Evolutionary conservation across 164 flowering plant species (phyloP), one percentile per base, ranked within the genome.

Genomic region (Berberis thunbergii): DNA sequence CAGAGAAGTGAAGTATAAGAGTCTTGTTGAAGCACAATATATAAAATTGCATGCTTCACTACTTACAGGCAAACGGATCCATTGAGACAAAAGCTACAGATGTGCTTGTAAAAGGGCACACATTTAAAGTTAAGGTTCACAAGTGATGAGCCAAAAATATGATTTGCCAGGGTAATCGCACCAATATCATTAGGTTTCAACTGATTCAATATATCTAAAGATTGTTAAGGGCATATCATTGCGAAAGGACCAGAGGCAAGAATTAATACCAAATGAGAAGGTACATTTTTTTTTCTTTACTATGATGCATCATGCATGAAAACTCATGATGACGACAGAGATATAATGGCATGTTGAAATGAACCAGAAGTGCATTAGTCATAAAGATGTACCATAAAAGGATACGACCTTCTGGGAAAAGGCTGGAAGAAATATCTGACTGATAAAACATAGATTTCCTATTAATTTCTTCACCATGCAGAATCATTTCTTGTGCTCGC

Each of bases 341-440:
- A 4, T 10, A 52, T 10, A 52, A 10, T 52, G n/a, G 13, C 54
- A 3, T 52, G 54, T 10, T 9, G 49, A 46, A 46, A 46, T 46
- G 49, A 46, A 52, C 13, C 10, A 52, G n/a, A 10, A 52, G 11
- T 52, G 11, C 54, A 52, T 52, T 10, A 10, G 13, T 1, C 54
- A 10, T 46, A 8, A 52, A 6, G 8, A 12, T 10, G 54, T 10
- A 10, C 54, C n/a, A 11, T 13, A 62, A 38, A 74, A 86, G 97
- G 94, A 90, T 90, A 90, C 92, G 88, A 4, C 79, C 72, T 65
- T 61, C 70, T 26, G 89, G 94, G 57, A 87, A 71, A 70, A 67
- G 66, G 12, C 81, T 72, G 6, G 75, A 57, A 41, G 72, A 74
- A 62, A 39, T 2, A 38, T 73, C 74, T 69, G 65, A 40, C 63